A percentile compares a stretch with the other conserved stretches of the same genome.
Conservation (phyloP, 1,284 basidiomycete genomes). For the Coniferiporia sulphurascens region DNA sequence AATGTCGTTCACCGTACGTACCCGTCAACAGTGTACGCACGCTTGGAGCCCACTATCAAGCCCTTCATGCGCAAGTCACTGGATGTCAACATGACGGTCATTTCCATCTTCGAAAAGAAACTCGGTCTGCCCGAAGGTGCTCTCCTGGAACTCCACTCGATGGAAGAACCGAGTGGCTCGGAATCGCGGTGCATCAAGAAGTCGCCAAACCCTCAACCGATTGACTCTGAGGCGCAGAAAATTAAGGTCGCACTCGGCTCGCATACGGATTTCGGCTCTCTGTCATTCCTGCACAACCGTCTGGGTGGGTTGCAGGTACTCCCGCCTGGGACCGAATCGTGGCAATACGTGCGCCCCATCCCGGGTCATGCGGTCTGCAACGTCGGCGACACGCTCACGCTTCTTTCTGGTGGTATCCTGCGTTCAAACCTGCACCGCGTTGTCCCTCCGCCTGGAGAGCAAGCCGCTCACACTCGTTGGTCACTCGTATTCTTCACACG, state of each 20-base stretch:
- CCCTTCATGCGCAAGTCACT: conserved; percentile 57
- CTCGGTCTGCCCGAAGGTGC: conserved; percentile 51
- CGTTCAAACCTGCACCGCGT: conserved; percentile 53
- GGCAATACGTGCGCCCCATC: conserved; percentile 57
- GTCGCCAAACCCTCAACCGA: background rate
- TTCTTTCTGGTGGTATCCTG: conserved; percentile 56
- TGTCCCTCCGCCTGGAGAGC: conserved; percentile 32
- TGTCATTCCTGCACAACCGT: conserved; percentile 63
- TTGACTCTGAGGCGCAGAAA: conserved; percentile 18
- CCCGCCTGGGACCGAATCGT: conserved; percentile 51
- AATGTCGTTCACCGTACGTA: conserved; percentile 46
- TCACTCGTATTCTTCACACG: conserved; percentile 61
- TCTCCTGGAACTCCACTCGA: conserved; percentile 41
- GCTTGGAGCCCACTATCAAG: conserved; percentile 43
- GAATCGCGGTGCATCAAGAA: conserved; percentile 56
- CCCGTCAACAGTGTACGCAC: conserved; percentile 45
- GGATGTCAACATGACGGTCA: conserved; percentile 47
- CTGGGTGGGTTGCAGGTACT: conserved; percentile 71
- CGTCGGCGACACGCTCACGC: conserved; percentile 51
- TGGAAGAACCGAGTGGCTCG: conserved; percentile 48
- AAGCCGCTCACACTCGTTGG: conserved; percentile 45
- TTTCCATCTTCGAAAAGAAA: conserved; percentile 51
- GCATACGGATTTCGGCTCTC: conserved; percentile 45
- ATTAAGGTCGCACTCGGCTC: conserved; percentile 41
- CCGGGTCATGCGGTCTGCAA: conserved; percentile 58